These are phyloP conservation scores for Purpureocillium takamizusanense DNA, from an alignment of 2,329 filamentous ascomycete genomes.

Conservation along the genomic window DNA sequence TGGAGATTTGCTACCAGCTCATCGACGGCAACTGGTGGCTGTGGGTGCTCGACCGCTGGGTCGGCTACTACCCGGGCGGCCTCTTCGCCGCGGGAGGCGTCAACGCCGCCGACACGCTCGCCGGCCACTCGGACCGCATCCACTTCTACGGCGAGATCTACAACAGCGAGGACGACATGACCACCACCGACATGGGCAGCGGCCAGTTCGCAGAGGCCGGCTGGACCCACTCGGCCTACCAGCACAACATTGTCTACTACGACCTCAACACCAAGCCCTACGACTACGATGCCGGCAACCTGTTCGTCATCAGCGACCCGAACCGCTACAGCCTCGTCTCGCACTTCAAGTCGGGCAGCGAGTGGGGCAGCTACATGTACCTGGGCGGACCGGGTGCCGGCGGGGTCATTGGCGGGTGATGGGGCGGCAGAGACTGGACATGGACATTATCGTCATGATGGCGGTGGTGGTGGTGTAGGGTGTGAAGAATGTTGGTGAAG, in stretches of 20 bases:
- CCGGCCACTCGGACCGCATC: conserved; percentile 5
- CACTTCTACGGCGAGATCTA: conserved; percentile 12
- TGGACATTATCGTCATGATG: too few species aligned
- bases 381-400: conserved; percentile 12
- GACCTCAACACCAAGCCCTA: conserved; percentile 1
- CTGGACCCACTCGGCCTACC: conserved; percentile 8
- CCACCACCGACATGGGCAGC: conserved; percentile 13
- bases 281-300: conserved; percentile 5
- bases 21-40: conserved; percentile 12
- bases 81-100: conserved; percentile 7
- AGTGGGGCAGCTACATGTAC: conserved; percentile 10
- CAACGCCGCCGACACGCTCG: conserved; percentile 5
- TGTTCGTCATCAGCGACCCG: conserved; percentile 6
- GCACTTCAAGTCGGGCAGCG: conserved; percentile 6
- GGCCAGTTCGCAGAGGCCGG: conserved; percentile 11
- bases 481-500: too few species aligned
- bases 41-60: conserved; percentile 5
- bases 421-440: neutral
- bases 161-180: conserved; percentile 9
- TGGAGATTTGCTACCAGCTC: conserved; percentile 7
- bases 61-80: conserved; percentile 12
- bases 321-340: conserved; percentile 7
- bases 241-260: conserved; percentile 9
- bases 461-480: too few species aligned
- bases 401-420: conserved; percentile 10